phyloP scores from a whole-genome alignment of 306 rosid species.

The Castanospermum australe region DNA sequence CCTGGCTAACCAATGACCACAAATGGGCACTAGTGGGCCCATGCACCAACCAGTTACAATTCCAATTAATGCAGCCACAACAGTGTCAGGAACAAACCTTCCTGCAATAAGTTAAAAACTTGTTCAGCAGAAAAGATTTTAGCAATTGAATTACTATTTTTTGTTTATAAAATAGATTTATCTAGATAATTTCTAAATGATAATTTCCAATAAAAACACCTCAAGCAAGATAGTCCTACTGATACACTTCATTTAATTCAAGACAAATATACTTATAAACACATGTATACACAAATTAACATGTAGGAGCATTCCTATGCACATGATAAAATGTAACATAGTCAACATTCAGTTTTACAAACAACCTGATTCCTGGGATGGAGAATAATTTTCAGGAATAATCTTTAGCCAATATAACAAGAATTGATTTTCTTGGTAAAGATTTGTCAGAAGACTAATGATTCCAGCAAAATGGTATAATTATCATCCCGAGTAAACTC shows the following conservation, averaged over 20 bases:
- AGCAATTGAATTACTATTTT: background rate
- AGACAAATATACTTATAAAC: background rate
- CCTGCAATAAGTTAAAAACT: constrained; percentile 51
- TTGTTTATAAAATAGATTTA: background rate
- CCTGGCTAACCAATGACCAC: constrained; percentile 82
- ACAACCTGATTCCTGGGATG: background rate
- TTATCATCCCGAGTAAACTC: too few relatives aligned
- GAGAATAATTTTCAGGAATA: background rate
- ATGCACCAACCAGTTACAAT: constrained; percentile 72
- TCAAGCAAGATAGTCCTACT: constrained; percentile 6
- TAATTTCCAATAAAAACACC: constrained; percentile 12
- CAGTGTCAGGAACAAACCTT: constrained; percentile 66
- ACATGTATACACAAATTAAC: background rate
- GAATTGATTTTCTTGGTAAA: background rate
- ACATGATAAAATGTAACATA: background rate
- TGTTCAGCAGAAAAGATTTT: constrained; percentile 24
- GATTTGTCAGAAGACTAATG: background rate
- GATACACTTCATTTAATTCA: constrained; percentile 11
- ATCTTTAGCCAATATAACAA: background rate
- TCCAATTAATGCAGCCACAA: constrained; percentile 79
- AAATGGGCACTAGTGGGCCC: constrained; percentile 85
- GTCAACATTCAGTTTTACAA: background rate
- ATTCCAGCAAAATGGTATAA: background rate
- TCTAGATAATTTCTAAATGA: background rate
- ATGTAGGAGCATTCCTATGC: background rate